Percentiles rank a stretch among this genome's conserved stretches.
Conservation (phyloP, 768 basidiomycete genomes). For the Terana coerulea region DNA sequence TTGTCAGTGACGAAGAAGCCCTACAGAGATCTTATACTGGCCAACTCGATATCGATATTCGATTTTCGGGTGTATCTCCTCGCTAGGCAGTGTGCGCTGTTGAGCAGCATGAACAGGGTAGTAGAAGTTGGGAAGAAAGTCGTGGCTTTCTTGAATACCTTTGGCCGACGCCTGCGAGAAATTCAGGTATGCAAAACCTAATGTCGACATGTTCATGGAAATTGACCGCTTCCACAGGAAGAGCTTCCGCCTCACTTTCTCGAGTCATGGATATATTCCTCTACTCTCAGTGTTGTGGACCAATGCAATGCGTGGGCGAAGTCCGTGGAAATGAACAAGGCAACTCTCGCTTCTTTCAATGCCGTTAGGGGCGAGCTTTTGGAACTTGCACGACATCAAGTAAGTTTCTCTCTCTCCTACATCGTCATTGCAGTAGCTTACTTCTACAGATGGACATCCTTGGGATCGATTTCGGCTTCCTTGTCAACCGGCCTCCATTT, state of each 20-base stretch:
- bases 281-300: slow-evolving; percentile 78
- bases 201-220: neutral
- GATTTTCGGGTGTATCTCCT: slow-evolving; percentile 92
- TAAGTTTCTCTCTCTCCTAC: slow-evolving; percentile 32
- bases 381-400: slow-evolving; percentile 87
- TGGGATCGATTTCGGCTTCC: slow-evolving; percentile 67
- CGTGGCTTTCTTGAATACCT: slow-evolving; percentile 68
- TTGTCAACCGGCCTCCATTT: slow-evolving; percentile 76
- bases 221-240: slow-evolving; percentile 28
- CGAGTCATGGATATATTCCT: slow-evolving; percentile 92
- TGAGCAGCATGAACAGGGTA: slow-evolving; percentile 65
- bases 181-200: slow-evolving; percentile 67
- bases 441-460: slow-evolving; percentile 72
- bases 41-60: slow-evolving; percentile 89
- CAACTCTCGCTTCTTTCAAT: slow-evolving; percentile 48
- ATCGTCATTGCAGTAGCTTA: neutral
- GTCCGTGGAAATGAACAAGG: slow-evolving; percentile 43
- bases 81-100: slow-evolving; percentile 74
- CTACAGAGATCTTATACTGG: slow-evolving; percentile 84
- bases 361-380: slow-evolving; percentile 86
- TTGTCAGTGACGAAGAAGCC: slow-evolving; percentile 78
- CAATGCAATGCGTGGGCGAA: slow-evolving; percentile 72
- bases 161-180: slow-evolving; percentile 72
- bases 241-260: slow-evolving; percentile 69
- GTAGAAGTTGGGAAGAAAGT: slow-evolving; percentile 71